Evolutionary conservation across 2,329 filamentous ascomycete genomes (phyloP), one percentile per base, ranked within the genome.

Genomic region (Proliferodiscus dingleyae): DNA sequence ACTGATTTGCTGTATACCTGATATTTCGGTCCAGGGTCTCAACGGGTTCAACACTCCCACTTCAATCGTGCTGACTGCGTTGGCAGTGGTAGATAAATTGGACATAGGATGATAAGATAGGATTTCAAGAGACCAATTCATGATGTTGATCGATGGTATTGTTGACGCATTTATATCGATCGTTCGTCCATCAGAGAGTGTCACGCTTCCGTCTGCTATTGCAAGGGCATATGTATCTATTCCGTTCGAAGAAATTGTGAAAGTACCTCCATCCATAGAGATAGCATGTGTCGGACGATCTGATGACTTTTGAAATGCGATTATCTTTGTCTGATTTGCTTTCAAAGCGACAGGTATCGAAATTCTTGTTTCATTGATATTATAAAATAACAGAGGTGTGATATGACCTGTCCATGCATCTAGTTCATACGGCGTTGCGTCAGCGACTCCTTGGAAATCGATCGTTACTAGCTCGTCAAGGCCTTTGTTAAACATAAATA

Each of bases 331-430:
- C 3, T 15, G 19, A 13, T 29, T 37, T 2, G 11, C 41, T 19
- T 24, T 11, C 7, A 43, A 23, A 15, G 19, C 18, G 18, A 43
- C 15, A 5, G 19, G 5, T 16, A 37, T 37, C 7, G 23, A 30
- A 26, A 43, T 24, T 13, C 13, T 37, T 13, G 32, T 16, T 26
- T 10, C 11, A 37, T 36, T 13, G n/a, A 30, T 24, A 15, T 13
- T 24, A 32, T 42, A 47, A 9, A 28, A 3, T 9, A 42, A 9
- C 1, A 47, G 22, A 3, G 38, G 45, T 5, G 21, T 36, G 9
- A 18, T 19, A 22, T 15, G 29, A 23, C 45, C 45, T 2, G 45
- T 47, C 45, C 45, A 47, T 10, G 45, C 39, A 32, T 47, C 39
- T 3, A 42, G 8, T 22, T 26, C n/a, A 18, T 29, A 47, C 15